A percentile compares a stretch with the other conserved stretches of the same genome.
phyloP scores from a whole-genome alignment of 108 stramenopile species.

The Parmales sp. region DNA sequence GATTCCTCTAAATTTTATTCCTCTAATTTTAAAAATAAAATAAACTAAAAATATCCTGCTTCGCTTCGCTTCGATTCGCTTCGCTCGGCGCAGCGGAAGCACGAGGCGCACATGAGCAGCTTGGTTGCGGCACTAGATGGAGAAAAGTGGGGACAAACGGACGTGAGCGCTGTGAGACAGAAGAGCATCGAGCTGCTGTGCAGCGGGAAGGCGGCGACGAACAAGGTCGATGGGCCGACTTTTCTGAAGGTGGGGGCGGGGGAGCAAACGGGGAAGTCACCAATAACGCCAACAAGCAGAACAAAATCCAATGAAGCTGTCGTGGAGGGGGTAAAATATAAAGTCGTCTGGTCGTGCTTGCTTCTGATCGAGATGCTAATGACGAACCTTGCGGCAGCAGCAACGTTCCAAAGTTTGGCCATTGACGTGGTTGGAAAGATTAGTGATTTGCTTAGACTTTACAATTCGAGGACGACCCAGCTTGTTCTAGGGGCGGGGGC shows the following conservation, averaged over 20 bases:
- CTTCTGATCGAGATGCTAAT: conserved; percentile 80
- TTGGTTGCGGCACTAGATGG: conserved; percentile 78
- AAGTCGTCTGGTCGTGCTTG: conserved; percentile 87
- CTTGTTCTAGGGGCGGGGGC: conserved; percentile 87
- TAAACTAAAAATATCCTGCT: no score
- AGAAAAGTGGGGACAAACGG: conserved; percentile 83
- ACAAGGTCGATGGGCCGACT: neutral
- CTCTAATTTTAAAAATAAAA: no score
- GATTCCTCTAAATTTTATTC: no score
- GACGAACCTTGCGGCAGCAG: conserved; percentile 65
- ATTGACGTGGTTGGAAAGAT: conserved; percentile 75
- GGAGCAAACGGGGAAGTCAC: conserved; percentile 8
- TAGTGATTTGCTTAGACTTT: conserved; percentile 72
- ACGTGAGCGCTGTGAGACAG: conserved; percentile 45
- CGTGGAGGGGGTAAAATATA: conserved; percentile 70
- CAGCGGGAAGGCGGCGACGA: conserved; percentile 2
- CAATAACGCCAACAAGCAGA: conserved; percentile 16
- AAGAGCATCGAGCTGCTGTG: conserved; percentile 21
- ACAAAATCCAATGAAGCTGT: conserved; percentile 46
- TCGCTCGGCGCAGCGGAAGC: no score
- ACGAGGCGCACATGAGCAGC: conserved; percentile 77
- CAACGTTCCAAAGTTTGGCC: conserved; percentile 71
- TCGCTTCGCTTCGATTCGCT: no score
- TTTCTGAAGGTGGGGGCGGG: neutral
- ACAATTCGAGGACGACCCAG: conserved; percentile 80